Percentiles rank a stretch among this genome's conserved stretches.
Evolutionary conservation across 805 yeast species (phyloP).

Genomic region (Jamesozyma rosinii): DNA sequence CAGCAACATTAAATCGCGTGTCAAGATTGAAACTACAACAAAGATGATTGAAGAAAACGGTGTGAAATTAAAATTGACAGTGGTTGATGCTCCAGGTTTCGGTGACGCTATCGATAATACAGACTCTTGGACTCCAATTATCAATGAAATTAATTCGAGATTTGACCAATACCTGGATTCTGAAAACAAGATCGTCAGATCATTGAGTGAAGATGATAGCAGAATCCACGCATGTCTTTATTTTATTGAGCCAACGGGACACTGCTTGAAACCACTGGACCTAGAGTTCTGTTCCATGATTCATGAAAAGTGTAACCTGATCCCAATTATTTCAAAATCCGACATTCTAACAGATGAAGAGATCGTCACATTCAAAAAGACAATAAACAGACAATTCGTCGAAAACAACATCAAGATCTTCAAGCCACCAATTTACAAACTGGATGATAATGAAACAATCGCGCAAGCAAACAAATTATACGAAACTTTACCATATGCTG

Average conservation of each 20-base stretch:
- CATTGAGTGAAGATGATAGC: slow-evolving; percentile 48
- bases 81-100: slow-evolving; percentile 87
- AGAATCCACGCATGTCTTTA: slow-evolving; percentile 90
- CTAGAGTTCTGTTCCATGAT: slow-evolving; percentile 78
- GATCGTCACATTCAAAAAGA: slow-evolving; percentile 60
- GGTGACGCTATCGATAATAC: slow-evolving; percentile 81
- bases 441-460: slow-evolving; percentile 77
- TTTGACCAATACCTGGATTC: slow-evolving; percentile 83
- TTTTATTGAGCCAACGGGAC: slow-evolving; percentile 96
- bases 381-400: slow-evolving; percentile 68
- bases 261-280: slow-evolving; percentile 80
- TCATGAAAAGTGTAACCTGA: slow-evolving; percentile 84
- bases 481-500: slow-evolving; percentile 79
- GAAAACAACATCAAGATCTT: slow-evolving; percentile 69
- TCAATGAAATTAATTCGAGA: slow-evolving; percentile 77
- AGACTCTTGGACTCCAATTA: slow-evolving; percentile 81
- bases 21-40: slow-evolving; percentile 50
- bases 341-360: slow-evolving; percentile 89
- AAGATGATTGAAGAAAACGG: slow-evolving; percentile 88
- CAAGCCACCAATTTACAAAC: slow-evolving; percentile 66
- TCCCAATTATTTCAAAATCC: slow-evolving; percentile 90
- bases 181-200: slow-evolving; percentile 75
- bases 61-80: slow-evolving; percentile 73
- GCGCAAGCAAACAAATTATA: slow-evolving; percentile 57
- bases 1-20: slow-evolving; percentile 18